These are phyloP conservation scores for Baorangia bicolor DNA, from an alignment of 768 basidiomycete species.

Conservation along the genomic window DNA sequence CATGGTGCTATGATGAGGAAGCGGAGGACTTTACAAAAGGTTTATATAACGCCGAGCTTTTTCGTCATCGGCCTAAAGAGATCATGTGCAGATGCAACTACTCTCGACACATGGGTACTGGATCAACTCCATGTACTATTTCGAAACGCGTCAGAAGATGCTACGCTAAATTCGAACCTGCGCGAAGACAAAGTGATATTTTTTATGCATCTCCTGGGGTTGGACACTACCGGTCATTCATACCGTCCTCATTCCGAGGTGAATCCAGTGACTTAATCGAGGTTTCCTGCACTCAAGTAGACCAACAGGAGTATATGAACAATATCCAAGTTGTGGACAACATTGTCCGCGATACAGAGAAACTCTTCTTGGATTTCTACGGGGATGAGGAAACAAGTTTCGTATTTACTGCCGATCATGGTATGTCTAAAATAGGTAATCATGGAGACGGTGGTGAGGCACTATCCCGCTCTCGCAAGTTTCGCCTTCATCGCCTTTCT, in stretches of 20 bases:
- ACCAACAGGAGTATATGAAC: conserved; percentile 75
- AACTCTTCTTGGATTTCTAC: conserved; percentile 62
- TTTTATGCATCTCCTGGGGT: conserved; percentile 79
- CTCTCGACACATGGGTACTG: conserved; percentile 76
- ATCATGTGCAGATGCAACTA: conserved; percentile 64
- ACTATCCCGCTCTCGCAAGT: not conserved
- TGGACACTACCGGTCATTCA: conserved; percentile 86
- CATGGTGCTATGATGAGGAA: conserved; percentile 74
- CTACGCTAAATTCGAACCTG: conserved; percentile 48
- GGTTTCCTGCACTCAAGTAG: not conserved
- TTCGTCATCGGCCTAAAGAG: not conserved
- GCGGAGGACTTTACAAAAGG: conserved; percentile 89
- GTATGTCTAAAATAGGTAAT: conserved; percentile 86
- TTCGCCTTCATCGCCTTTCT: conserved; percentile 2
- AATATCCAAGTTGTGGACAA: conserved; percentile 79
- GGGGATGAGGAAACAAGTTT: conserved; percentile 67
- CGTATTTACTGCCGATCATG: conserved; percentile 87
- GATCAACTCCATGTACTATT: conserved; percentile 64
- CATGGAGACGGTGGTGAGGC: conserved; percentile 81
- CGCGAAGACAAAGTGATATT: conserved; percentile 64
- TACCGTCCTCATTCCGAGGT: conserved; percentile 81
- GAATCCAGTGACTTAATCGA: not conserved
- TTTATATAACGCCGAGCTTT: conserved; percentile 14
- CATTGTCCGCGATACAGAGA: conserved; percentile 67
- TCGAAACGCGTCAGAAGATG: conserved; percentile 58